These are phyloP conservation scores for Pseudocercospora fuligena DNA, from an alignment of 2,329 filamentous ascomycete species.

Conservation along the genomic window DNA sequence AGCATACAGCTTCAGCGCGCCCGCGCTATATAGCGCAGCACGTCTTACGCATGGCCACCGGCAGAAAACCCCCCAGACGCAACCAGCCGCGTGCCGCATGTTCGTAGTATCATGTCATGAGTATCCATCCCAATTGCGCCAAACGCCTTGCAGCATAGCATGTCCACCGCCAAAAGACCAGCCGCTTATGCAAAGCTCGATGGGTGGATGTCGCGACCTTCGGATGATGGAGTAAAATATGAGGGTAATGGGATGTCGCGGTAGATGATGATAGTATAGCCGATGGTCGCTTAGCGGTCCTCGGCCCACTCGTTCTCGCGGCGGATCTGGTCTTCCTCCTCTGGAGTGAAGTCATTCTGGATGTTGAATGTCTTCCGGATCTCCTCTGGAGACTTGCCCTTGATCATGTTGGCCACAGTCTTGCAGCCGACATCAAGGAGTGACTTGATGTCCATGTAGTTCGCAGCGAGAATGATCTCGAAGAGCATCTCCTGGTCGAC, in stretches of 20 bases:
- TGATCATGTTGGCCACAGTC: constrained; percentile 99
- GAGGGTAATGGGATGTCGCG: neutral
- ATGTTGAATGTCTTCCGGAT: constrained; percentile 99
- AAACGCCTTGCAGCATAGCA: constrained; percentile 24
- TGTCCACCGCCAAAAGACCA: constrained; percentile 19
- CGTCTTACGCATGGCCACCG: constrained; percentile 7
- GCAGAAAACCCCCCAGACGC: constrained; percentile 10
- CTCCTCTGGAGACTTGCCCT: constrained; percentile 99
- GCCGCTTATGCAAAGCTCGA: constrained; percentile 16
- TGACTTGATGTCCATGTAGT: constrained; percentile 98
- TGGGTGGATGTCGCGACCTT: neutral
- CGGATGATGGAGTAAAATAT: neutral
- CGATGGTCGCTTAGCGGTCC: constrained; percentile 38
- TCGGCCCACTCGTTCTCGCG: constrained; percentile 59
- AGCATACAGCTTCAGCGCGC: neutral
- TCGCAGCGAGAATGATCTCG: constrained; percentile 96
- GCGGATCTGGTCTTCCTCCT: constrained; percentile 93
- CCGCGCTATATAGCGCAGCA: constrained; percentile 1
- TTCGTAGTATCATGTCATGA: constrained; percentile 12
- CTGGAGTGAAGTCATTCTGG: constrained; percentile 97
- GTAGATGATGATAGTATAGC: neutral
- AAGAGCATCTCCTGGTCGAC: constrained; percentile 99
- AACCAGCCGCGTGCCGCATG: constrained; percentile 10
- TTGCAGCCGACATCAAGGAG: constrained; percentile 98
- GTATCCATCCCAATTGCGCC: constrained; percentile 11